phyloP scores from a whole-genome alignment of 352 stramenopile genomes.

The Phytophthora fragariae region DNA sequence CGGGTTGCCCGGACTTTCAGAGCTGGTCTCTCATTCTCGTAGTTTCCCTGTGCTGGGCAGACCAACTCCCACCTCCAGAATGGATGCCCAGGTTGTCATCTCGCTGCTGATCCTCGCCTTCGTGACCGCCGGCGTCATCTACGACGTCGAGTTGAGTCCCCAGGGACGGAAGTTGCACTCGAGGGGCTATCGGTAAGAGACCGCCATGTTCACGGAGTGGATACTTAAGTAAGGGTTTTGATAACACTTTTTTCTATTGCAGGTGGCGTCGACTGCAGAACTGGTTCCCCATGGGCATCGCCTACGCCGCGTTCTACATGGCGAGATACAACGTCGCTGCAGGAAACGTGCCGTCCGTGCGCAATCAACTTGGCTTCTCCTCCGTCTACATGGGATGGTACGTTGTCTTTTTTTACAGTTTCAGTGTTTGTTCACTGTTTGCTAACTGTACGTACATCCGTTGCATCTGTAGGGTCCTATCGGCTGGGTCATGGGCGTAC shows the following conservation, averaged over 20 bases:
- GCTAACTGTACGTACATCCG: constrained; percentile 7
- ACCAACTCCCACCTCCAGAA: constrained; percentile 18
- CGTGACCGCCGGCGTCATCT: constrained; percentile 58
- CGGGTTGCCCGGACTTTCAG: constrained; percentile 2
- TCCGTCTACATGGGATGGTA: constrained; percentile 82
- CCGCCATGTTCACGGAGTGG: not conserved
- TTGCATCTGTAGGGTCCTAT: constrained; percentile 55
- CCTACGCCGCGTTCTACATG: constrained; percentile 85
- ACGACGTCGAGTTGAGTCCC: constrained; percentile 71
- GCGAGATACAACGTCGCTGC: constrained; percentile 77
- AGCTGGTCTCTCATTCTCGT: constrained; percentile 34
- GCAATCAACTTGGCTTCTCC: constrained; percentile 62
- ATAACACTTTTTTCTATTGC: not conserved
- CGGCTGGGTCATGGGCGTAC: constrained; percentile 76
- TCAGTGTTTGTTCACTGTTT: constrained; percentile 1
- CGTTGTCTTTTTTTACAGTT: constrained; percentile 1
- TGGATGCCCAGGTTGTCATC: constrained; percentile 58
- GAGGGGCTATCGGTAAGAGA: constrained; percentile 54
- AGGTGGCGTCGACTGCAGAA: constrained; percentile 76
- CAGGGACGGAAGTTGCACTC: constrained; percentile 64
- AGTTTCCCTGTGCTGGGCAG: constrained; percentile 16
- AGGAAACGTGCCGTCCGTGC: constrained; percentile 69
- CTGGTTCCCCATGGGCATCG: constrained; percentile 80
- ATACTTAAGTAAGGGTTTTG: not conserved
- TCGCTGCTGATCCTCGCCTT: constrained; percentile 67